Evolutionary conservation across 2,329 filamentous ascomycete species (phyloP), one percentile per base, ranked within the genome.

Genomic region (Pyrenochaeta sp.): DNA sequence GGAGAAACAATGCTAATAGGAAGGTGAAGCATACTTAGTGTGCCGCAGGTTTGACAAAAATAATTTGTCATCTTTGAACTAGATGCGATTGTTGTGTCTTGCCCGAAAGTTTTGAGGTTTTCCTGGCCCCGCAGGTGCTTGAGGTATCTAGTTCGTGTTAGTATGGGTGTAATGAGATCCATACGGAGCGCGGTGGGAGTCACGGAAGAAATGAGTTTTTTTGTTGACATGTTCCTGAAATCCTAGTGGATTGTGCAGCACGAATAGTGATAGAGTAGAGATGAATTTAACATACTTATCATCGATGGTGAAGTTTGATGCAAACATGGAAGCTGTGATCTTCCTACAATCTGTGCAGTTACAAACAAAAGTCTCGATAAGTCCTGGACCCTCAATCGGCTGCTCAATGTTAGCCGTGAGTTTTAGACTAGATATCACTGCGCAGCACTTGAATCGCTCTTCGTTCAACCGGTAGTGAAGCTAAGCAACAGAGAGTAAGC

Each of bases 331-430:
- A 0, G 84, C 83, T 0, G 83, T 87, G 52, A 88, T 77, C 62
- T 88, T 88, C 63, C 77, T 84, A 71, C 85, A 88, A 72, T 88
- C 85, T 30, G 74, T 67, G 67, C 86, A 88, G 74, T 88, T 79
- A 71, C 85, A 88, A 55, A 87, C 60, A 63, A 87, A 87, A 4
- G 76, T 79, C 49, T 71, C 67, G n/a, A 82, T 49, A 0, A 87
- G 68, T 2, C 78, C 82, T 0, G 78, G 79, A 0, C 69, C 77
- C 45, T 78, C 44, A 14, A 74, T 80, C 1, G 83, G 81, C 79
- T 83, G 7, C 9, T 14, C 10, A 15, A 49, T 27, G 21, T 37
- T 29, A 33, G 43, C 51, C 31, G 7, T 17, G 20, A 41, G 29
- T 21, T n/a, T 14, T 11, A n/a, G 27, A 27, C 9, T 27, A 27